Conservation (phyloP, 306 rosid species). For the Pterocarpus santalinus region DNA sequence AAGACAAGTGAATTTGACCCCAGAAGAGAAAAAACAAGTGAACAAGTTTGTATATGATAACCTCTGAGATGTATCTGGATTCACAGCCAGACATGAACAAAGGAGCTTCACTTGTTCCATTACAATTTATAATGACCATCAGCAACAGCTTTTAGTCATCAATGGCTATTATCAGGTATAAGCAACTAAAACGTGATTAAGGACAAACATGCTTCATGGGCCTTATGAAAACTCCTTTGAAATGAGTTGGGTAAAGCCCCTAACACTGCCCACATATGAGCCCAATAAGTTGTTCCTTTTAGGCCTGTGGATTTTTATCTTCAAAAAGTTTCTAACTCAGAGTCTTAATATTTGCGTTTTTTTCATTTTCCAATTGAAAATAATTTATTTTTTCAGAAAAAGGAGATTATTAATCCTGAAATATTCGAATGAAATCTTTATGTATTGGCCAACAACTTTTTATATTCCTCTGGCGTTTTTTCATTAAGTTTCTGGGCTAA, state of each 20-base stretch:
- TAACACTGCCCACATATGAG: not conserved
- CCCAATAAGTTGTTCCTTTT: not conserved
- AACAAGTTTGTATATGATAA: not conserved
- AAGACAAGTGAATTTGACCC: not conserved
- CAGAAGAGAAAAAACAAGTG: too few relatives aligned
- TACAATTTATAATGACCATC: not conserved
- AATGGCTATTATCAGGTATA: not conserved
- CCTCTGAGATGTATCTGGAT: not conserved
- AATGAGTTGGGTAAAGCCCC: conserved; percentile 2
- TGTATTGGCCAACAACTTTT: not conserved
- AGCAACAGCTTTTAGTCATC: not conserved
- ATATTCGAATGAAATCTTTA: not conserved
- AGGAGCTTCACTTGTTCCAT: not conserved
- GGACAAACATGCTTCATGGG: not conserved
- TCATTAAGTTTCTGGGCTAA: not conserved
- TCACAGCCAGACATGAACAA: not conserved
- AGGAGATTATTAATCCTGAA: too few relatives aligned
- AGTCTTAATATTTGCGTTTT: not conserved
- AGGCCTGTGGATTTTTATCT: not conserved
- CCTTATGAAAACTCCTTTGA: not conserved
- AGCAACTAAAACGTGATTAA: too few relatives aligned
- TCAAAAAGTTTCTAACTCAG: not conserved
- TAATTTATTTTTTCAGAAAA: not conserved
- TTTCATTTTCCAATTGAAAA: not conserved
- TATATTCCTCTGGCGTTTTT: not conserved